A percentile compares a stretch with the other conserved stretches of the same genome.
Conservation (phyloP, 1,284 basidiomycete species). For the Prillingera fragicola region DNA sequence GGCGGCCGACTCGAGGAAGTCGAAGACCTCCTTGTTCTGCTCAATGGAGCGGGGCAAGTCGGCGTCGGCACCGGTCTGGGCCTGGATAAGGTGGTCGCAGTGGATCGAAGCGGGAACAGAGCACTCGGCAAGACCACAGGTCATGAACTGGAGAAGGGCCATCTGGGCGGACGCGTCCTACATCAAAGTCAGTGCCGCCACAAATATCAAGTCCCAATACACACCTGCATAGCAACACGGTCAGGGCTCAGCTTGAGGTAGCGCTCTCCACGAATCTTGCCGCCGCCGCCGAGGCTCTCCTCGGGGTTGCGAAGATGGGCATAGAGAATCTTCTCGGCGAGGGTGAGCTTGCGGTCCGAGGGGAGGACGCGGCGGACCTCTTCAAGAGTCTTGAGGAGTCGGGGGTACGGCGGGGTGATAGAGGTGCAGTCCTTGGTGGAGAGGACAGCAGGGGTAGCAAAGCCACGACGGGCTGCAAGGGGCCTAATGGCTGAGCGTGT, state of each 20-base stretch:
- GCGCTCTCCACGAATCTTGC: constrained; percentile 70
- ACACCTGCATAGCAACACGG: constrained; percentile 88
- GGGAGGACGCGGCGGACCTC: constrained; percentile 69
- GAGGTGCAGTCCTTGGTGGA: constrained; percentile 53
- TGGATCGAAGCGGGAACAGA: constrained; percentile 85
- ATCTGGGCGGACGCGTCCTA: constrained; percentile 91
- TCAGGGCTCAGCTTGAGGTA: constrained; percentile 89
- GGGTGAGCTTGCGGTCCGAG: constrained; percentile 57
- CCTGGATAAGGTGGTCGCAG: constrained; percentile 95
- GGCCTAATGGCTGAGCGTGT: constrained; percentile 12
- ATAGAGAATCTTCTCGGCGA: constrained; percentile 98
- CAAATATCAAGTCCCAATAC: constrained; percentile 9
- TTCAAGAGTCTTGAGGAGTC: constrained; percentile 68
- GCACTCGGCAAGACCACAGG: constrained; percentile 77
- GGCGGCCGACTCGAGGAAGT: constrained; percentile 92
- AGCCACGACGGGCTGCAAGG: constrained; percentile 20
- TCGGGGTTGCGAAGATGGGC: constrained; percentile 82
- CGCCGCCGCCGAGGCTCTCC: constrained; percentile 60
- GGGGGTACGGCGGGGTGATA: constrained; percentile 82
- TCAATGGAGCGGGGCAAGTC: constrained; percentile 61
- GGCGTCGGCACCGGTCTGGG: constrained; percentile 48
- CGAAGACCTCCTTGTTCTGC: constrained; percentile 93
- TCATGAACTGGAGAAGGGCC: constrained; percentile 97
- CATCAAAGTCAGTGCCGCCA: too few species aligned
- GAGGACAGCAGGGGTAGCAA: constrained; percentile 42